Evolutionary conservation across 148 eudicot genomes (phyloP), one percentile per base, ranked within the genome.

Genomic region (Heliosperma pusillum): DNA sequence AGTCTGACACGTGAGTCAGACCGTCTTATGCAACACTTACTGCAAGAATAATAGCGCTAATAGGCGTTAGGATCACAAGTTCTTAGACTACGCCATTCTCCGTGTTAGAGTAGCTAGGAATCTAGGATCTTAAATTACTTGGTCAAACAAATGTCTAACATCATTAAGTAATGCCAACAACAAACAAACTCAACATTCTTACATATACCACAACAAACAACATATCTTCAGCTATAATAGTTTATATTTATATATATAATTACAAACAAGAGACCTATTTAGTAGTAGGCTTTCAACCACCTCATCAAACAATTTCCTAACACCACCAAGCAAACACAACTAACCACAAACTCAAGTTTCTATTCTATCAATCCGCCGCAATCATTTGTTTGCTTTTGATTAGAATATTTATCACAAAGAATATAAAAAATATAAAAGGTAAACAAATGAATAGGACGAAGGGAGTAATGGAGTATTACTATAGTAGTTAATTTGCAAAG

Each of bases 251-350:
- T 5, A 50, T 0, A 7, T 42, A 42, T 7, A 67, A 67, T 1
- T 11, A 40, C 13, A 66, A 16, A 33, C 10, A 67, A 44, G 12
- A 21, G 12, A 15, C 72, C 29, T 22, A 20, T 0, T 44, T 21
- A 50, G 29, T 21, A 50, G 29, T 47, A 25, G 16, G 11, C 29
- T 11, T 20, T 13, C 56, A 45, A 69, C 72, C 58, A 69, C 55
- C 30, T 66, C 27, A 66, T 20, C 70, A 66, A 66, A 36, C 52
- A 66, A 26, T 63, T 58, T 27, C 29, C 66, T 63, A 66, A 66
- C 69, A 30, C 25, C 69, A 66, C 42, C 1, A 36, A 36, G 42
- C 42, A 36, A 36, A 68, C 19, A 20, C 71, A 68, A 44, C 30
- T 3, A 69, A 36, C 22, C 36, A 69, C 72, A 21, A 21, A 44